A percentile compares a stretch with the other conserved stretches of the same genome.
Evolutionary conservation across 2,329 filamentous ascomycete genomes (phyloP).

Genomic region (Zymoseptoria passerinii): DNA sequence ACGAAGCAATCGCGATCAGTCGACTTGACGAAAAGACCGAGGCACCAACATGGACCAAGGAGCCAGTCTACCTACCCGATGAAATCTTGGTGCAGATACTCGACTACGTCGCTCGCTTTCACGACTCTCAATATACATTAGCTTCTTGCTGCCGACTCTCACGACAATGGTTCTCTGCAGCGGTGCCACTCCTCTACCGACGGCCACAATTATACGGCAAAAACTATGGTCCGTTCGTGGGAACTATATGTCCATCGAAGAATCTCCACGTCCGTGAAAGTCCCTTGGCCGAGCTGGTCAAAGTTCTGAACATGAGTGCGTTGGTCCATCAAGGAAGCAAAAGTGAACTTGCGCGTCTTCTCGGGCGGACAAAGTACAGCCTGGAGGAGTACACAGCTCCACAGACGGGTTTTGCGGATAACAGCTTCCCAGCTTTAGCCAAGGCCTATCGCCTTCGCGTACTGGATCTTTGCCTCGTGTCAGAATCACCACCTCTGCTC

Average conservation of each 20-base stretch:
- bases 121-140: conserved; percentile 40
- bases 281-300: conserved; percentile 44
- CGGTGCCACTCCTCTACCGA: conserved; percentile 45
- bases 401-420: conserved; percentile 48
- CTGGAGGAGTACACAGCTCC: conserved; percentile 51
- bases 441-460: conserved; percentile 45
- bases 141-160: conserved; percentile 46
- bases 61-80: conserved; percentile 41
- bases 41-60: conserved; percentile 13
- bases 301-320: conserved; percentile 43
- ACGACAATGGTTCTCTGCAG: conserved; percentile 49
- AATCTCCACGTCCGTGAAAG: conserved; percentile 42
- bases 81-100: conserved; percentile 48
- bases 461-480: conserved; percentile 47
- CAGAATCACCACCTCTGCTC: conserved; percentile 42
- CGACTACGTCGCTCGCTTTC: conserved; percentile 32
- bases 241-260: conserved; percentile 47
- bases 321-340: conserved; percentile 54
- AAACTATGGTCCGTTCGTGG: conserved; percentile 47
- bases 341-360: conserved; percentile 48
- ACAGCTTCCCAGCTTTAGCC: conserved; percentile 48
- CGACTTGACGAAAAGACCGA: background rate
- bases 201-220: conserved; percentile 44
- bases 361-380: conserved; percentile 45
- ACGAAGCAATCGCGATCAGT: background rate